Evolutionary conservation across 257 asterid species (phyloP).

Genomic region (Anisodus tanguticus): DNA sequence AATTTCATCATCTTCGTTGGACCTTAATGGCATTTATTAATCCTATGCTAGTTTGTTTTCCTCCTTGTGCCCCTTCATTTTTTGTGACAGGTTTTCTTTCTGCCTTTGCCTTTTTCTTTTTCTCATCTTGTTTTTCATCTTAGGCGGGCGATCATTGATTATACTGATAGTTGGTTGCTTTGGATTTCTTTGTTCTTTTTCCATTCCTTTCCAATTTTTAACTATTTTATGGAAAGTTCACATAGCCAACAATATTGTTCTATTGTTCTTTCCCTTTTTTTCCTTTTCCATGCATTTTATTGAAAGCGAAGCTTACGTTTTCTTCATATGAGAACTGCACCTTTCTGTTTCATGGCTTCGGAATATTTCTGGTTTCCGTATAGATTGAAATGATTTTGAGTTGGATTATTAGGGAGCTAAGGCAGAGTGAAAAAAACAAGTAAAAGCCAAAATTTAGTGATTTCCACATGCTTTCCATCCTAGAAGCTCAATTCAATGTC

Average conservation of each 20-base stretch:
- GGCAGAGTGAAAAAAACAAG: neutral
- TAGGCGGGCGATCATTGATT: neutral
- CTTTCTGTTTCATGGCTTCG: neutral
- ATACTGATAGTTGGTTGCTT: neutral
- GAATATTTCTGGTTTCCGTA: neutral
- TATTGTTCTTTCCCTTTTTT: slow-evolving; percentile 21
- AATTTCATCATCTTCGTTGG: slow-evolving; percentile 2
- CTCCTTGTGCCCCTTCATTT: slow-evolving; percentile 15
- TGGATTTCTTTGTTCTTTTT: neutral
- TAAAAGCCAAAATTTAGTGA: neutral
- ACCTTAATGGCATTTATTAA: slow-evolving; percentile 4
- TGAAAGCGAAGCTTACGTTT: neutral
- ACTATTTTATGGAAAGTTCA: neutral
- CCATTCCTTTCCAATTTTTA: neutral
- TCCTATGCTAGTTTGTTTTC: slow-evolving; percentile 13
- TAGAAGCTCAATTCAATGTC: neutral
- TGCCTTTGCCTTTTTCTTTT: slow-evolving; percentile 11
- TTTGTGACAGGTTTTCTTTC: neutral
- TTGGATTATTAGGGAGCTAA: neutral
- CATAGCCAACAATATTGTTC: neutral
- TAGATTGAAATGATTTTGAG: slow-evolving; percentile 8
- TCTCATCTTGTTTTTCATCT: neutral
- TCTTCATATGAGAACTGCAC: neutral
- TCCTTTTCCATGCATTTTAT: neutral
- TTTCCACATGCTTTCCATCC: neutral